Evolutionary conservation across 352 stramenopile species (phyloP).

Genomic region (Halophytophthora batemanensis): DNA sequence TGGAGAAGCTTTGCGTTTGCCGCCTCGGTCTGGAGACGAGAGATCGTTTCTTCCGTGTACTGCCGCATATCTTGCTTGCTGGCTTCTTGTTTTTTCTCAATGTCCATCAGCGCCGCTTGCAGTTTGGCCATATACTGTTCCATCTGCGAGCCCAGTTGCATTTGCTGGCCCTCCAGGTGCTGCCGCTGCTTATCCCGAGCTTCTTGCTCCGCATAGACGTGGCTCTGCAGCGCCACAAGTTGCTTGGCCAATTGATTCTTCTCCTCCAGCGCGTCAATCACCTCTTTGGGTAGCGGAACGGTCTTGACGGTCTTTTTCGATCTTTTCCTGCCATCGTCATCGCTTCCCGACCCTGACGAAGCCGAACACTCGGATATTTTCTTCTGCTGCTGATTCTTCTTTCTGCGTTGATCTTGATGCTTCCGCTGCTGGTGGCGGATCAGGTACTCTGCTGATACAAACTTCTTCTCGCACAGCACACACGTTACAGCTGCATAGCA

Average conservation of each 20-base stretch:
- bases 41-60: conserved; percentile 58
- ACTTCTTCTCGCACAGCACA: conserved; percentile 73
- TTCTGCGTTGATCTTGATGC: conserved; percentile 26
- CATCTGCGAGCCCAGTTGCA: conserved; percentile 44
- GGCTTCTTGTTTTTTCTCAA: conserved; percentile 63
- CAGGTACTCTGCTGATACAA: conserved; percentile 71
- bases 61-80: conserved; percentile 62
- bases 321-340: conserved; percentile 20
- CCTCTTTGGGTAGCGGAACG: conserved; percentile 28
- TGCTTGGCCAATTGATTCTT: conserved; percentile 60
- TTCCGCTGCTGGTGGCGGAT: conserved; percentile 66
- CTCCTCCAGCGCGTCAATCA: conserved; percentile 47
- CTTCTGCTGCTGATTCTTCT: conserved; percentile 22
- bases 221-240: conserved; percentile 48
- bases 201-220: conserved; percentile 51
- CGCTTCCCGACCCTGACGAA: conserved; percentile 18
- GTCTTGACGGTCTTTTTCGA: conserved; percentile 20
- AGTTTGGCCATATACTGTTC: conserved; percentile 60
- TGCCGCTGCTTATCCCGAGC: conserved; percentile 39
- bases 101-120: conserved; percentile 51
- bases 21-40: conserved; percentile 36
- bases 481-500: conserved; percentile 36
- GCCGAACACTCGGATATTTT: conserved; percentile 14
- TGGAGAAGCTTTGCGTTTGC: conserved; percentile 23
- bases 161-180: conserved; percentile 48